Evolutionary conservation across 2,329 filamentous ascomycete species (phyloP).

Genomic region (Seiridium cupressi): DNA sequence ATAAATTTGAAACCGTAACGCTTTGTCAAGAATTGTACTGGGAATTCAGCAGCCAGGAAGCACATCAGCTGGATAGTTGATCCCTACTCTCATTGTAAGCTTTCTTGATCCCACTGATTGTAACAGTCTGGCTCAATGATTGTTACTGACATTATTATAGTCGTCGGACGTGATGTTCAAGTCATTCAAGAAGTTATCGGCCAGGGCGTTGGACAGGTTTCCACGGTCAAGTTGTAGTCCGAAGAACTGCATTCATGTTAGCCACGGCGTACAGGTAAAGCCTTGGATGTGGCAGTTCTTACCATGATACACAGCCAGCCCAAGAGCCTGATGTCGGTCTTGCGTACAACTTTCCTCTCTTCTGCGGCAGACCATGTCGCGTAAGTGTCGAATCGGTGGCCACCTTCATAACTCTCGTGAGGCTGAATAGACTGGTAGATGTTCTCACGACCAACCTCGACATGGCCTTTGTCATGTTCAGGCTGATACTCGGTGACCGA

Average conservation of each 20-base stretch:
- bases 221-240: slow-evolving; percentile 63
- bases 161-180: slow-evolving; percentile 45
- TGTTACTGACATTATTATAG: slow-evolving; percentile 48
- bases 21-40: slow-evolving; percentile 57
- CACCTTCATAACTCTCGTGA: slow-evolving; percentile 36
- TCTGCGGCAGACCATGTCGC: slow-evolving; percentile 54
- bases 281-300: background rate
- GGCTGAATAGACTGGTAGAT: slow-evolving; percentile 29
- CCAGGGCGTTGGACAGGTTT: slow-evolving; percentile 61
- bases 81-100: slow-evolving; percentile 25
- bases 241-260: slow-evolving; percentile 42
- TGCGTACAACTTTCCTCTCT: slow-evolving; percentile 54
- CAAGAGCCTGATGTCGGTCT: slow-evolving; percentile 43
- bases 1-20: slow-evolving; percentile 55
- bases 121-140: background rate
- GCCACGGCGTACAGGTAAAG: background rate
- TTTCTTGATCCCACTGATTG: background rate
- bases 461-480: slow-evolving; percentile 6
- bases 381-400: slow-evolving; percentile 38
- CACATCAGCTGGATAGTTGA: slow-evolving; percentile 54
- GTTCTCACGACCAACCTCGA: slow-evolving; percentile 36
- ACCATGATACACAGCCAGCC: slow-evolving; percentile 45
- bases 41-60: slow-evolving; percentile 56
- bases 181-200: slow-evolving; percentile 60
- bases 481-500: background rate